Evolutionary conservation across 164 flowering plant genomes (phyloP).

Genomic region (Berberis thunbergii): DNA sequence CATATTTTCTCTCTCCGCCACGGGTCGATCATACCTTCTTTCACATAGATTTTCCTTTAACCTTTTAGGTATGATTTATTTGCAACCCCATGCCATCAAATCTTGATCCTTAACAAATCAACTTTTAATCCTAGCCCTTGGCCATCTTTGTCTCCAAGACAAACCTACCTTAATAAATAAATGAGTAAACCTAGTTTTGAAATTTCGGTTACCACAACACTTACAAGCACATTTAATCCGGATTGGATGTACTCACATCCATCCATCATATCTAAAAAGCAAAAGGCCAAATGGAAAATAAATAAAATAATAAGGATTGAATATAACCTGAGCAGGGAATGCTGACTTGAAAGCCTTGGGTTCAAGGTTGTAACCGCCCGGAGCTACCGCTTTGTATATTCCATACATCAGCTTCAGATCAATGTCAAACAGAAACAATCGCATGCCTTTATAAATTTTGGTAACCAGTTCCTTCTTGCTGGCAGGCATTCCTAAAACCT

Average conservation of each 20-base stretch:
- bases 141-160: too few species aligned
- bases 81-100: too few species aligned
- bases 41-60: too few species aligned
- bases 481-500: conserved; percentile 48
- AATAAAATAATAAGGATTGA: neutral
- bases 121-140: too few species aligned
- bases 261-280: neutral
- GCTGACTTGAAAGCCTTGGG: conserved; percentile 53
- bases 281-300: neutral
- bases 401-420: conserved; percentile 52
- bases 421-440: conserved; percentile 47
- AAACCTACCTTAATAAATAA: too few species aligned
- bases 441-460: conserved; percentile 42
- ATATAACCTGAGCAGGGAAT: conserved; percentile 52
- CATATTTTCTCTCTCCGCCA: too few species aligned
- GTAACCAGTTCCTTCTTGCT: conserved; percentile 37
- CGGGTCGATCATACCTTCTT: too few species aligned
- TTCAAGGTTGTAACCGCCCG: conserved; percentile 47
- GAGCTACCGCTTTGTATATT: conserved; percentile 48
- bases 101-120: too few species aligned
- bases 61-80: too few species aligned
- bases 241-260: neutral
- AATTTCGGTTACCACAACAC: too few species aligned
- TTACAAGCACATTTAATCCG: too few species aligned
- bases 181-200: too few species aligned